These are phyloP conservation scores for Leccinum uliginosum DNA, from an alignment of 768 basidiomycete species.

Conservation along the genomic window DNA sequence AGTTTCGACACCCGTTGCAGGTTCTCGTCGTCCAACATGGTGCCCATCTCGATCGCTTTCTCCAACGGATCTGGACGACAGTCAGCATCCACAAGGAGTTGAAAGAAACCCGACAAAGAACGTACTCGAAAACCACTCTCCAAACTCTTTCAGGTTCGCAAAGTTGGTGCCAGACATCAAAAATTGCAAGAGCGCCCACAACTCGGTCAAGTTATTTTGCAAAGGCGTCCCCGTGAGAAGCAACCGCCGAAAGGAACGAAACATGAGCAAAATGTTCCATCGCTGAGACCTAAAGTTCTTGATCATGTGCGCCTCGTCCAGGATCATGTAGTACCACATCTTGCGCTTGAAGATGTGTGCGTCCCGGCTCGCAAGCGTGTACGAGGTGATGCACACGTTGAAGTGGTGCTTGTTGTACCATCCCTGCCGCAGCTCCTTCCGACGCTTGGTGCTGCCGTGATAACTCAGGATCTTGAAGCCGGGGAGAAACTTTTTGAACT, in stretches of 20 bases:
- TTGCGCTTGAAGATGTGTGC: constrained; percentile 90
- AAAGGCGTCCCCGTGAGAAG: constrained; percentile 94
- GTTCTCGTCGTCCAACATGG: constrained; percentile 72
- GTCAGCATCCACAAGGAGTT: neutral
- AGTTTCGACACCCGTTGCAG: constrained; percentile 80
- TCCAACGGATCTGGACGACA: constrained; percentile 77
- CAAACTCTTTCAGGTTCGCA: constrained; percentile 90
- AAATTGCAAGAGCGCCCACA: constrained; percentile 95
- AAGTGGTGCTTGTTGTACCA: constrained; percentile 89
- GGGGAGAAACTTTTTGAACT: constrained; percentile 93
- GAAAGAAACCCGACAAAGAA: constrained; percentile 5
- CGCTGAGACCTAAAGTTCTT: constrained; percentile 94
- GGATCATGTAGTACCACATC: constrained; percentile 93
- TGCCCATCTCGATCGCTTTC: constrained; percentile 86
- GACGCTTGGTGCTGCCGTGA: constrained; percentile 83
- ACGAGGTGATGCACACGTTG: constrained; percentile 94
- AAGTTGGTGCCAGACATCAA: constrained; percentile 87
- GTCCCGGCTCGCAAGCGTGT: constrained; percentile 88
- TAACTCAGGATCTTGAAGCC: constrained; percentile 86
- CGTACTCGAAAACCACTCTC: constrained; percentile 95
- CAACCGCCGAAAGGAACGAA: constrained; percentile 79
- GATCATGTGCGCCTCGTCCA: constrained; percentile 97
- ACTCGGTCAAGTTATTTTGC: constrained; percentile 93
- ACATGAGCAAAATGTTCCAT: constrained; percentile 89
- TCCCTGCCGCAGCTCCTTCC: constrained; percentile 84